phyloP scores from a whole-genome alignment of 805 yeast species.

The Brettanomyces bruxellensis region DNA sequence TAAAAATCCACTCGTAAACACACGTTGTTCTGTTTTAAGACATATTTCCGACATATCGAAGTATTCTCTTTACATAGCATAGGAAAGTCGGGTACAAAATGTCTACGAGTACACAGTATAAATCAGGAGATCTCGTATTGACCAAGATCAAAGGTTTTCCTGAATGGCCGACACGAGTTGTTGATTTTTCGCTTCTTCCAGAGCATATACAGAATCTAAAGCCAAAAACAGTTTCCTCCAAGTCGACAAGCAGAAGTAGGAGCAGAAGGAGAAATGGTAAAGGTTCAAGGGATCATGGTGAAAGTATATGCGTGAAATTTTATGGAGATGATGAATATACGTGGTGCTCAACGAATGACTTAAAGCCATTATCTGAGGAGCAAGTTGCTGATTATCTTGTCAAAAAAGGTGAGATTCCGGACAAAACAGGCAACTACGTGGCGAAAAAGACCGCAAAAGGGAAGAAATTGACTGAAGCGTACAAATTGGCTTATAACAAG shows the following conservation, averaged over 20 bases:
- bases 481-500: conserved; percentile 17
- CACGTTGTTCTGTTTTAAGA: too few species aligned
- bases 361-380: conserved; percentile 35
- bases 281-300: conserved; percentile 7
- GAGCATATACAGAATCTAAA: conserved; percentile 38
- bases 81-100: too few species aligned
- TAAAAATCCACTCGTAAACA: too few species aligned
- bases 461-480: conserved; percentile 22
- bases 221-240: conserved; percentile 34
- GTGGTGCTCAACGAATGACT: conserved; percentile 50
- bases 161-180: conserved; percentile 85
- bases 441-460: conserved; percentile 38
- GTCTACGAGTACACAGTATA: not conserved
- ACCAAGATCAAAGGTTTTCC: conserved; percentile 85
- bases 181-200: conserved; percentile 54
- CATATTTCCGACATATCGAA: too few species aligned
- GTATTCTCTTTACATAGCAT: too few species aligned
- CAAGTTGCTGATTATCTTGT: conserved; percentile 28
- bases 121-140: conserved; percentile 46
- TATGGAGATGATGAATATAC: conserved; percentile 65
- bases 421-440: conserved; percentile 34
- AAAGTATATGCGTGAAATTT: conserved; percentile 45
- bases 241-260: conserved; percentile 1
- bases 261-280: conserved; percentile 7
- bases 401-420: conserved; percentile 20